Evolutionary conservation across 192 early-diverging fungal genomes (phyloP), one percentile per base, ranked within the genome.

Genomic region (Backusella circina): DNA sequence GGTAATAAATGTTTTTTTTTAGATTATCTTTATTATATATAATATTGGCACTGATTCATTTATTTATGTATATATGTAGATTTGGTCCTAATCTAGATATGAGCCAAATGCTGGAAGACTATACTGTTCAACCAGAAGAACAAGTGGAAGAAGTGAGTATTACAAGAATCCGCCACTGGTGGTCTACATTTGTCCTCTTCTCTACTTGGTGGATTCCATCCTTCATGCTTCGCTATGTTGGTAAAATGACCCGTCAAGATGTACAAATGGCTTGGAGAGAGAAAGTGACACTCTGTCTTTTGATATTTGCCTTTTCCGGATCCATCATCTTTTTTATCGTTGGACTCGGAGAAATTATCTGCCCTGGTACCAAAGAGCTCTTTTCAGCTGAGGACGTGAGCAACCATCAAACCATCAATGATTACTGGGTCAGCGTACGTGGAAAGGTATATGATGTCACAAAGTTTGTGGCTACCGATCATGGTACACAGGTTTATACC

Each of bases 261-360:
- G 88, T 98, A 38, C 93, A 89, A 65, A 96, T 96, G 95, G 96
- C 96, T 13, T 98, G 95, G 95, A 86, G 96, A 64, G 97, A 98
- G 83, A 98, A 98, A 81, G 86, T 94, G 1, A 85, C 91, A 1
- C 85, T 98, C 21, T 95, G 94, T 80, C 76, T 95, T 51, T 79
- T 97, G 75, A 96, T 98, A 67, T 87, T 92, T 68, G 76, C 93
- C 9, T 82, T 95, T 75, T 96, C 94, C 44, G 89, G 79, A 3
- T 70, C 86, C 18, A 88, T 95, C 23, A 86, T 97, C 26, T 98
- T 98, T 82, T 92, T 95, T 78, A 95, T 98, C 75, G 87, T 95
- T 54, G 94, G 91, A 0, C 86, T 98, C 26, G 92, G 93, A 18
- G 83, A 88, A 67, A 39, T 96, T 3, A 91, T 98, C 78, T 98